These are phyloP conservation scores for Plasmodium billcollinsi DNA, from an alignment of 169 alveolate species.

Conservation along the genomic window DNA sequence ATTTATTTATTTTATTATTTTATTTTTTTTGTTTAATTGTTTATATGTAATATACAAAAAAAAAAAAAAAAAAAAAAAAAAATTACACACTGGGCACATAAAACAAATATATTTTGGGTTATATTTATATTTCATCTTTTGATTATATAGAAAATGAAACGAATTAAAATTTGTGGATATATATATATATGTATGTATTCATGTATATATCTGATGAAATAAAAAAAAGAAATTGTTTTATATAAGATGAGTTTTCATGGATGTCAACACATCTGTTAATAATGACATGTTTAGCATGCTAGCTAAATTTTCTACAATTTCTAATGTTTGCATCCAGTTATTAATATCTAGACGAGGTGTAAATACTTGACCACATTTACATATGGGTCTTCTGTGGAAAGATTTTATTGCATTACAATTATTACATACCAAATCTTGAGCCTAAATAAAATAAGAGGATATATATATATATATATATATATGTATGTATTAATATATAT, in stretches of 20 bases:
- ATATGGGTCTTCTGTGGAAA: conserved; percentile 66
- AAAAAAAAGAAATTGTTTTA: background rate
- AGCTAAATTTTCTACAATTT: conserved; percentile 63
- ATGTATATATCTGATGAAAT: conserved; percentile 7
- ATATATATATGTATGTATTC: background rate
- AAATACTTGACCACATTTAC: conserved; percentile 64
- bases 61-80: no score
- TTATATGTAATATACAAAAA: no score
- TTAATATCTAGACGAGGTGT: conserved; percentile 48
- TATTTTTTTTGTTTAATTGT: no score
- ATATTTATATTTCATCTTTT: no score
- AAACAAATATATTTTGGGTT: no score
- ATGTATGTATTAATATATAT: no score
- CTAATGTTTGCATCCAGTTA: conserved; percentile 60
- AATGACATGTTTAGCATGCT: conserved; percentile 60
- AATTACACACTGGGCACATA: no score
- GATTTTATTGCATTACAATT: conserved; percentile 71
- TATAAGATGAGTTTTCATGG: conserved; percentile 71
- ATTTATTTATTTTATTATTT: no score
- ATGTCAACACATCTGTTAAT: conserved; percentile 48
- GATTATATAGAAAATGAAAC: no score
- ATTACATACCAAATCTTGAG: conserved; percentile 71
- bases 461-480: background rate
- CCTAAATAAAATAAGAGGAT: conserved; percentile 14
- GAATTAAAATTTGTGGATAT: no score